phyloP scores from a whole-genome alignment of 164 flowering plant genomes.

The Paratinospora sagittata region DNA sequence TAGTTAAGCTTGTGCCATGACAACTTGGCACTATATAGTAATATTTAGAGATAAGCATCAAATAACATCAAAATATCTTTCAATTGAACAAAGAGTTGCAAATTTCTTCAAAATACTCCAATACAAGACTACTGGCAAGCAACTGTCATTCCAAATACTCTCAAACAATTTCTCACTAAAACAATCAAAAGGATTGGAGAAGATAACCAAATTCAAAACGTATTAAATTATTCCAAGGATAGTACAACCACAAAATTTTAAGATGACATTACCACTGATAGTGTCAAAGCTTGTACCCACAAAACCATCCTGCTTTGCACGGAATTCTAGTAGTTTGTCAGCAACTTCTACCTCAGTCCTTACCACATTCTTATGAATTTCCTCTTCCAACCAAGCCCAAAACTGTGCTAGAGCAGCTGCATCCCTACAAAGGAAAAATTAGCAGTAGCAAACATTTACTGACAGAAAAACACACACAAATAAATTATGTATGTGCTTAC shows the following conservation, averaged over 20 bases:
- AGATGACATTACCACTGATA: constrained; percentile 62
- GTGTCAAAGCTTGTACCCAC: constrained; percentile 94
- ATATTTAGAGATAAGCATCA: too few species aligned
- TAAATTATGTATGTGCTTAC: too few species aligned
- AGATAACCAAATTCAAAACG: background rate
- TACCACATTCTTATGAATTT: constrained; percentile 38
- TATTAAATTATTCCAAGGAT: background rate
- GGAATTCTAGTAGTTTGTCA: constrained; percentile 81
- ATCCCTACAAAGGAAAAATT: constrained; percentile 49
- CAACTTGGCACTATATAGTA: too few species aligned
- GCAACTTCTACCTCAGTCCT: constrained; percentile 87
- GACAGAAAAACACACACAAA: background rate
- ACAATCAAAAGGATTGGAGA: background rate
- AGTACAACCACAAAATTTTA: background rate
- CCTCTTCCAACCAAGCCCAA: constrained; percentile 90
- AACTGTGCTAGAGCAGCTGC: constrained; percentile 89
- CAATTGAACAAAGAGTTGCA: too few species aligned
- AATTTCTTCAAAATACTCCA: too few species aligned
- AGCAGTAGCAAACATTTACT: background rate
- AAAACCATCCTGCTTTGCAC: constrained; percentile 76
- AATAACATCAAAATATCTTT: too few species aligned
- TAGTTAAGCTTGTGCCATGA: too few species aligned
- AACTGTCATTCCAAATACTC: background rate
- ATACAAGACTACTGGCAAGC: too few species aligned
- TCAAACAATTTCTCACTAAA: background rate